phyloP scores from a whole-genome alignment of 805 yeast genomes.

The Metschnikowia vanudenii region DNA sequence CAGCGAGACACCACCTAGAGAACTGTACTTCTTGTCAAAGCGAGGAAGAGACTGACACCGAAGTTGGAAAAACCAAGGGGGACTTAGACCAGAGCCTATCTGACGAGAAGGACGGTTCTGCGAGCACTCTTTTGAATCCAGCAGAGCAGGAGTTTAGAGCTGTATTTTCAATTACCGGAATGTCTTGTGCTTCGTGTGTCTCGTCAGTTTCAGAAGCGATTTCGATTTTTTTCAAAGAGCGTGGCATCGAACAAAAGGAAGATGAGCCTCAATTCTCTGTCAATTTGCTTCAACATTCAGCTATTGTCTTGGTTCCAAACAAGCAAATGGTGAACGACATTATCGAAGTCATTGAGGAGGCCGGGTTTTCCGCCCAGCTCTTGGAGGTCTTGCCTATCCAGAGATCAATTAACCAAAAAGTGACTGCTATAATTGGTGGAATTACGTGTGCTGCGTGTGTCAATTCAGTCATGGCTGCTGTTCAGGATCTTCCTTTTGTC shows the following conservation, averaged over 20 bases:
- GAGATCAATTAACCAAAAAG: constrained; percentile 46
- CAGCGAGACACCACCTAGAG: constrained; percentile 35
- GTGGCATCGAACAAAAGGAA: constrained; percentile 1
- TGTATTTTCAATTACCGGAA: constrained; percentile 49
- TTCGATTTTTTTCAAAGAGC: constrained; percentile 20
- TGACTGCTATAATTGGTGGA: constrained; percentile 66
- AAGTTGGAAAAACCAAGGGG: not conserved
- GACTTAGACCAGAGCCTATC: not conserved
- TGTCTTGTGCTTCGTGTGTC: constrained; percentile 43
- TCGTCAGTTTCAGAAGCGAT: constrained; percentile 32
- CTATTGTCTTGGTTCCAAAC: constrained; percentile 51
- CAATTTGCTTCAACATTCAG: constrained; percentile 52
- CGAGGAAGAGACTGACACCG: constrained; percentile 9
- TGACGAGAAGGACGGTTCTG: not conserved
- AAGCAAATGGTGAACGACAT: constrained; percentile 43
- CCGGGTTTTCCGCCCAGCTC: constrained; percentile 47
- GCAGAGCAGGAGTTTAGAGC: constrained; percentile 39
- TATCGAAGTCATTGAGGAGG: constrained; percentile 26
- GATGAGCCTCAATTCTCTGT: constrained; percentile 43
- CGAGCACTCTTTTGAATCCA: constrained; percentile 7
- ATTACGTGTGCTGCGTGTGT: constrained; percentile 76
- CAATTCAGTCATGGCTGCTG: constrained; percentile 50
- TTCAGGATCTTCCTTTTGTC: constrained; percentile 49
- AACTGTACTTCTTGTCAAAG: constrained; percentile 44
- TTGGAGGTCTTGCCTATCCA: constrained; percentile 60